Base-by-base conservation (phyloP, 768 basidiomycete genomes). In the Tricholoma flavovirens region DNA sequence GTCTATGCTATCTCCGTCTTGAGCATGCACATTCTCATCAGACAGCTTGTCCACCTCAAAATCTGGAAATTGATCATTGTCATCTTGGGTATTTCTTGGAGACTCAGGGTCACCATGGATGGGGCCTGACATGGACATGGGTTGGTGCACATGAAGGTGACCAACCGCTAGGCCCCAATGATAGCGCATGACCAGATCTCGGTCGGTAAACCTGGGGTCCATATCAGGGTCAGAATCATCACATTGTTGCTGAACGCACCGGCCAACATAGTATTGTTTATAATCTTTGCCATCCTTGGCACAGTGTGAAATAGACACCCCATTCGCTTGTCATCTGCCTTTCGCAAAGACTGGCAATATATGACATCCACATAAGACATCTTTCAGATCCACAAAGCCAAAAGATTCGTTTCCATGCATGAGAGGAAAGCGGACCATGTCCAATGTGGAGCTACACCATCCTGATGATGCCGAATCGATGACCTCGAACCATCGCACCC, bases 361-460 rank as follows among this genome's bases (percentile, higher is more conserved):
- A 33, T 61, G 60, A 15, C 46, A 21, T 26, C 24, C 24, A 26
- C 5, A 5, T 26, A 26, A 26, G 24, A 26, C 24, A 26, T 26
- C 24, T 26, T 26, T 26, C 5, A 5, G 60, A 43, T 61, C 40
- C 8, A 61, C 33, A 35, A 61, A 61, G 2, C 57, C 60, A 36
- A 53, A 61, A 3, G 57, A 57, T 3, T 59, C 33, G 5, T 26
- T 26, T 26, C 24, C 24, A 5, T 26, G 24, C 24, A 22, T 45
- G 21, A 21, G 21, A 45, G 17, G 54, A 42, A 19, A 76, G 48
- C 29, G 72, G 76, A 0, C 59, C 58, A 14, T 76, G 26, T 1
- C 64, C 56, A 29, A 66, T 68, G 1, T 74, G 66, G 24, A 26
- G 24, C 24, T 26, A 26, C 24, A 26, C 24, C 24, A 26, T 26